Base-by-base conservation (phyloP, 441 rosid species). In the Aleurites moluccanus region DNA sequence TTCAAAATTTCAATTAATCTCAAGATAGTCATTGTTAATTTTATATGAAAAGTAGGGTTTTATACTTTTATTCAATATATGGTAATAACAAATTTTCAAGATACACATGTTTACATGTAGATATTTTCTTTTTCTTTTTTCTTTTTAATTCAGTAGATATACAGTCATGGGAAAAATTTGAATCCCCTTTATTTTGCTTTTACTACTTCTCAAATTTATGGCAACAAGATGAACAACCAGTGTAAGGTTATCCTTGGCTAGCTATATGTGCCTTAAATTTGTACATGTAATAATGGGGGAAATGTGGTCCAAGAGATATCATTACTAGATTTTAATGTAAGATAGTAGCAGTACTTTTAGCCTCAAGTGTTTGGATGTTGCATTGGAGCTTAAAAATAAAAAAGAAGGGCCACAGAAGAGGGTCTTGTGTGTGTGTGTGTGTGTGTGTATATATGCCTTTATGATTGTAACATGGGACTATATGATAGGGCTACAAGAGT, bases 251-350 rank as follows among this genome's bases (percentile, higher is more conserved):
- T 23, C 33, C 4, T 57, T 57, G 62, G 62, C 62, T 25, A n/a
- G 62, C 62, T 25, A n/a, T 64, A 10, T 40, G 25, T 69, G 73
- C 6, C 27, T 18, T 47, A 15, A 49, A 59, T 55, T 47, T 10
- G 56, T 45, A 28, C 42, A 33, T 18, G 27, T 10, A 6, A 35
- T 13, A 2, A 20, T 6, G 21, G 21, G 7, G 21, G 18, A 13
- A 38, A 21, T 3, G 75, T 62, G 75, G 69, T 73, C 75, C 75
- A 61, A 15, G 4, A 44, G 57, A 59, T 10, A 60, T 16, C 5
- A 28, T 60, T 25, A 42, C 66, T 45, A 25, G 57, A 72, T 59
- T 47, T 20, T 18, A 18, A 59, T 23, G 66, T 10, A 44, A 44
- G 65, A 44, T 44, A 44, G 11, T 14, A 60, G 8, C 15, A 62